Evolutionary conservation across 768 basidiomycete genomes (phyloP), one percentile per base, ranked within the genome.

Genomic region (Termitomyces sp.): DNA sequence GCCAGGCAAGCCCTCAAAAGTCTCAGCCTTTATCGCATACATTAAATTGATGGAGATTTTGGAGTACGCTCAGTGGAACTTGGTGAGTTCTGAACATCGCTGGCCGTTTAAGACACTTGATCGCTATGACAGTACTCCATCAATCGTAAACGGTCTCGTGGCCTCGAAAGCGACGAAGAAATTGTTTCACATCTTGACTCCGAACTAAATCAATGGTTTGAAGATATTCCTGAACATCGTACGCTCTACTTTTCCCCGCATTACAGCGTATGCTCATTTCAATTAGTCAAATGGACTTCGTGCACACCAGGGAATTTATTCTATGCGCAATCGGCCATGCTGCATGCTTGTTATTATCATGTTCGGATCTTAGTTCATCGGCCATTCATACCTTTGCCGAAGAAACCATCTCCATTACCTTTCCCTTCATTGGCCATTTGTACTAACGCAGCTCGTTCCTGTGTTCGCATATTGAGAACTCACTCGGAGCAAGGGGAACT

Each of bases 331-430:
- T 85, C 84, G 1, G 85, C 83, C 0, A 69, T 73, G 11, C 73
- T 91, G 1, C 72, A 78, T 62, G 71, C 72, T 6, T 74, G 65
- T 2, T 80, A 78, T 54, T 76, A 79, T 61, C 65, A 76, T 50
- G 70, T 83, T n/a, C 83, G 88, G 65, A 92, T 93, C 63, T 73
- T 86, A 55, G 82, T 92, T 48, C 91, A 93, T 69, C 79, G 91
- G 44, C 86, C 88, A 1, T 92, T 89, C 70, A 87, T 94, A 57
- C 87, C 88, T 0, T 79, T 80, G 2, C 81, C 85, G 0, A 74
- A 76, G 39, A 83, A 83, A 55, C 78, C 70, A 9, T 64, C 65
- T 8, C 68, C 73, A 2, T 58, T 70, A 11, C 66, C 72, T 2
- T 79, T 85, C 49, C 85, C 87, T 73, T 66, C 91, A 0, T 75